Percentiles rank a stretch among this genome's conserved stretches.
Conservation (phyloP, 2,329 filamentous ascomycete genomes). For the Trichoderma pleuroti region DNA sequence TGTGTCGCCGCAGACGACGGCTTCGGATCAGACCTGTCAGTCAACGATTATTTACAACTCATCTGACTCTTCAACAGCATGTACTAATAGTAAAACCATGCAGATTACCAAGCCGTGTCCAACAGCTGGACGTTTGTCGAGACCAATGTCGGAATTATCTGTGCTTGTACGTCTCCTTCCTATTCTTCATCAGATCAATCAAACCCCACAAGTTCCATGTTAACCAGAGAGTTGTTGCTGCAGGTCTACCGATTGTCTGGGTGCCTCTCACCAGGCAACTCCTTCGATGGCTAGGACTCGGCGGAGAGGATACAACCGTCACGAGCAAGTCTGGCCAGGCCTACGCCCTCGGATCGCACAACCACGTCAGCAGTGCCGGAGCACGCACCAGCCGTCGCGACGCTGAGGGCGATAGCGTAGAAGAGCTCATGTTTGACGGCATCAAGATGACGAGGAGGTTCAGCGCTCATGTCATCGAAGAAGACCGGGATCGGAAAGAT, state of each 20-base stretch:
- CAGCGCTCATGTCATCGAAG: not conserved
- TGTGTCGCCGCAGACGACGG: not conserved
- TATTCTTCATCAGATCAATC: not conserved
- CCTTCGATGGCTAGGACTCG: not conserved
- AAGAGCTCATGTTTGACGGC: not conserved
- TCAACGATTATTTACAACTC: not conserved
- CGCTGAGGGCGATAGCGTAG: not conserved
- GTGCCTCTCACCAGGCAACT: not conserved
- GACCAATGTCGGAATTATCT: not conserved
- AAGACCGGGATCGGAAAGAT: not conserved
- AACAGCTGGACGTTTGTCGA: not conserved
- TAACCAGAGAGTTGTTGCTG: not conserved
- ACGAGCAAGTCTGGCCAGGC: not conserved
- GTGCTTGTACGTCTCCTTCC: not conserved
- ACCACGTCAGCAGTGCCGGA: not conserved
- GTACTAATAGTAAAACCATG: not conserved
- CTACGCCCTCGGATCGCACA: not conserved
- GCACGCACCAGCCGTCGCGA: not conserved
- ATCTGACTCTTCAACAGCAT: no score
- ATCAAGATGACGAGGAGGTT: conserved; percentile 3
- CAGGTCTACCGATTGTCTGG: not conserved
- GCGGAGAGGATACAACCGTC: not conserved
- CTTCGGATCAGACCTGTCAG: not conserved
- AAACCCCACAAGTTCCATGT: not conserved
- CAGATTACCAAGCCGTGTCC: not conserved